These are phyloP conservation scores for Rhodotorula paludigena DNA, from an alignment of 768 basidiomycete genomes.

Conservation along the genomic window DNA sequence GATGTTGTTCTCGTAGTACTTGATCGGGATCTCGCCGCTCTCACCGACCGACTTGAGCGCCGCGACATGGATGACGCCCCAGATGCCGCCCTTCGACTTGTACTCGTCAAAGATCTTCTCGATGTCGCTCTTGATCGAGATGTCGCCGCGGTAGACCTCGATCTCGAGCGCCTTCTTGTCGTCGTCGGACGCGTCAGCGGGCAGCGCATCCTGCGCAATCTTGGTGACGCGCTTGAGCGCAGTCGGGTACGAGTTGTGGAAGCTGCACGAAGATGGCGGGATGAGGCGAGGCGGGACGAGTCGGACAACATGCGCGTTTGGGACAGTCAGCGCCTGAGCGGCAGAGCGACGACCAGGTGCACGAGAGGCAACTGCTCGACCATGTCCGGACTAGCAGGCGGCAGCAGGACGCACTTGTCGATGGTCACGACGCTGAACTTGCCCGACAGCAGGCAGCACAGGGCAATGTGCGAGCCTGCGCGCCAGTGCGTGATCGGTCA, in stretches of 20 bases:
- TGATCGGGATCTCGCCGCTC: constrained; percentile 82
- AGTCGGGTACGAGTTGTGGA: constrained; percentile 78
- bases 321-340: not conserved
- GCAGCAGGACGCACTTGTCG: constrained; percentile 53
- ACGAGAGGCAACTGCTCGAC: too few species aligned
- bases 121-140: constrained; percentile 67
- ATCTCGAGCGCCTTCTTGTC: constrained; percentile 71
- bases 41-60: constrained; percentile 98
- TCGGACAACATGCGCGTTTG: not conserved
- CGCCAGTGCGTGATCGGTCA: too few species aligned
- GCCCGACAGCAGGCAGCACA: constrained; percentile 74
- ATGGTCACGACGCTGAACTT: constrained; percentile 87
- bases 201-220: constrained; percentile 70
- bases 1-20: constrained; percentile 94
- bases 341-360: accelerated
- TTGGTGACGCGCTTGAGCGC: constrained; percentile 71
- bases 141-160: constrained; percentile 65
- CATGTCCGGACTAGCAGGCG: too few species aligned
- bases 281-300: not conserved
- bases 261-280: constrained; percentile 52
- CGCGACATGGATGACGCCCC: constrained; percentile 94
- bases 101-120: constrained; percentile 75
- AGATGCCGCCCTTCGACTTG: constrained; percentile 74
- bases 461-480: constrained; percentile 88
- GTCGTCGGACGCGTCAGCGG: constrained; percentile 59